These are phyloP conservation scores for Fistulinella staudtii DNA, from an alignment of 1,284 basidiomycete species.

Conservation along the genomic window DNA sequence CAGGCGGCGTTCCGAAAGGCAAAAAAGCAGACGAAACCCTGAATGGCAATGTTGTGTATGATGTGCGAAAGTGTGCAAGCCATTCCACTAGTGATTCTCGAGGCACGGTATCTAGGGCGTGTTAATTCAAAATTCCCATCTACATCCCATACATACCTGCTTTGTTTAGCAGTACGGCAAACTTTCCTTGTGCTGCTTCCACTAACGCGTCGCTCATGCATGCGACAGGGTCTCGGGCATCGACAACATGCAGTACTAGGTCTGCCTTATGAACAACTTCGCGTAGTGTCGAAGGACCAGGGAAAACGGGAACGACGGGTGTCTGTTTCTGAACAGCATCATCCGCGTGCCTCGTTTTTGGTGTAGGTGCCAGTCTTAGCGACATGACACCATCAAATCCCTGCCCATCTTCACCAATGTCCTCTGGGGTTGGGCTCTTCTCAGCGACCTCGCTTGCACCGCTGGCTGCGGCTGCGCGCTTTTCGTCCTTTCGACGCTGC, in stretches of 20 bases:
- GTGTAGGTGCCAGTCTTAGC: slow-evolving; percentile 8
- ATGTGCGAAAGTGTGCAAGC: slow-evolving; percentile 64
- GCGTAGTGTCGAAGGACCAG: slow-evolving; percentile 62
- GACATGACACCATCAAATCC: slow-evolving; percentile 36
- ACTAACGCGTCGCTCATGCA: slow-evolving; percentile 27
- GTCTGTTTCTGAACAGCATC: slow-evolving; percentile 41
- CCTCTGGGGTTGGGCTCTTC: slow-evolving; percentile 31
- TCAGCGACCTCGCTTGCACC: slow-evolving; percentile 30
- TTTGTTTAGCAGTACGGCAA: slow-evolving; percentile 83
- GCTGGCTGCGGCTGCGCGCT: slow-evolving; percentile 42
- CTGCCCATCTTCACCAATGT: slow-evolving; percentile 25
- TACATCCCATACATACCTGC: slow-evolving; percentile 55
- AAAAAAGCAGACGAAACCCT: slow-evolving; percentile 71
- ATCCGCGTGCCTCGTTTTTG: slow-evolving; percentile 1
- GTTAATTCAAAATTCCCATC: slow-evolving; percentile 4
- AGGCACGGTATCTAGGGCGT: slow-evolving; percentile 71
- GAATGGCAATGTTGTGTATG: slow-evolving; percentile 78
- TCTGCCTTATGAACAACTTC: slow-evolving; percentile 82
- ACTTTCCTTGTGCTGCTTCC: slow-evolving; percentile 40
- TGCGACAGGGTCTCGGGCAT: slow-evolving; percentile 73
- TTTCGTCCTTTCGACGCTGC: slow-evolving; percentile 58
- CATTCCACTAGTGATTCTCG: slow-evolving; percentile 77
- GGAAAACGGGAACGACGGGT: slow-evolving; percentile 61
- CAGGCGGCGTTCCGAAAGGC: slow-evolving; percentile 36
- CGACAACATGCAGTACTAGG: slow-evolving; percentile 80